These are phyloP conservation scores for Torrubiella hemipterigena DNA, from an alignment of 2,329 filamentous ascomycete genomes.

Conservation along the genomic window DNA sequence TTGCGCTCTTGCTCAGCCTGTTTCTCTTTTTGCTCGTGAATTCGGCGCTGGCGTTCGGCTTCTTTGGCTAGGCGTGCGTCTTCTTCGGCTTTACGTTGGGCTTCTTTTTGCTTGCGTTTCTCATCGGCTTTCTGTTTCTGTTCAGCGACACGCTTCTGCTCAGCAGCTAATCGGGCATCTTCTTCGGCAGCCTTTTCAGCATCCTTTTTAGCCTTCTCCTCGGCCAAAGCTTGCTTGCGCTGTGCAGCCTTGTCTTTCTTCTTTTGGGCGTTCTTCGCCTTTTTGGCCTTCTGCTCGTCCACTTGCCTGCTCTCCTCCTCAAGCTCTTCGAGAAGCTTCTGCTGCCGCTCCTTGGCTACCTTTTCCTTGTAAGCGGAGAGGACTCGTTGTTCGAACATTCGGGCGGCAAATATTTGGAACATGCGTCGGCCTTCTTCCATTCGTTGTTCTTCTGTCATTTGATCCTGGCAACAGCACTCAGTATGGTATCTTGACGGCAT, in stretches of 20 bases:
- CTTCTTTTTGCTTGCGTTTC: conserved; percentile 81
- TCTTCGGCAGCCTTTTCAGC: conserved; percentile 85
- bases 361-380: conserved; percentile 97
- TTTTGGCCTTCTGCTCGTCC: conserved; percentile 78
- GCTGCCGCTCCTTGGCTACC: conserved; percentile 83
- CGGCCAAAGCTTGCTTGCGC: conserved; percentile 80
- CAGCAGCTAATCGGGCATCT: conserved; percentile 59
- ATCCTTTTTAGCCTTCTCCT: conserved; percentile 79
- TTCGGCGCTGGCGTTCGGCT: conserved; percentile 65
- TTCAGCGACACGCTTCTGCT: conserved; percentile 71
- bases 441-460: conserved; percentile 94
- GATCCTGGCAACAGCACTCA: conserved; percentile 55
- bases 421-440: conserved; percentile 98
- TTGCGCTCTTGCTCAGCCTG: conserved; percentile 81
- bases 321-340: conserved; percentile 81
- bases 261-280: conserved; percentile 86
- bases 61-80: conserved; percentile 80
- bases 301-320: conserved; percentile 71
- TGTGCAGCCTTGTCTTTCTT: conserved; percentile 87
- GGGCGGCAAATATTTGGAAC: conserved; percentile 98
- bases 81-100: conserved; percentile 79
- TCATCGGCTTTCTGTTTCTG: conserved; percentile 75
- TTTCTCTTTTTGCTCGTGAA: conserved; percentile 75
- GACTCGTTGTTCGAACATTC: conserved; percentile 98
- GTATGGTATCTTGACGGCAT: conserved; percentile 27